Evolutionary conservation across 2,329 filamentous ascomycete species (phyloP), one percentile per base, ranked within the genome.

Genomic region (Plenodomus tracheiphilus): DNA sequence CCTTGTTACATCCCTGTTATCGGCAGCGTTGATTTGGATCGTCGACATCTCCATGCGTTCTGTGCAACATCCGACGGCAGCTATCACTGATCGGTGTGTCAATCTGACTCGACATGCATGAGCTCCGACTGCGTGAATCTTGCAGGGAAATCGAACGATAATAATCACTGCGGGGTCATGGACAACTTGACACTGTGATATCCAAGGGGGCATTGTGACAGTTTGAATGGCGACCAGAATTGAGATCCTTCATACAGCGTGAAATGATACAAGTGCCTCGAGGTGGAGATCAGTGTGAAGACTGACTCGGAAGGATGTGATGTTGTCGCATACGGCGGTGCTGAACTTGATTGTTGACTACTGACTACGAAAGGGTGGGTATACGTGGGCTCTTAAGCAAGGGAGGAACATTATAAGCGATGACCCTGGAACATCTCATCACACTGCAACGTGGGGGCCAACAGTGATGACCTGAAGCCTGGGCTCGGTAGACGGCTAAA

Each of bases 61-160:
- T 47, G 45, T 49, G 20, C 30, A 30, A 43, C 52, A 47, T 52
- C 21, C 17, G 25, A 28, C 22, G 39, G 34, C 30, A 39, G 18
- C 16, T 25, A 41, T 36, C 42, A 39, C 41, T 30, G 18, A 49
- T 43, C 46, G 49, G 46, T 41, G 40, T 43, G 40, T 30, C 18
- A 30, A 35, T 41, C 46, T 47, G 8, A 15, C 28, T 40, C 32
- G 10, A 15, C 39, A 39, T 45, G 46, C 46, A 46, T 41, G 28
- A 39, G 28, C 28, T 32, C 11, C 28, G 28, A 32, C 8, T 7
- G 4, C 4, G 6, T 32, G 28, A 32, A 32, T 6, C 28, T 15
- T 32, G 8, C 8, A 8, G 28, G 28, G 9, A 32, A 32, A 11
- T 15, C 28, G 28, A 4, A 32, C 6, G 28, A 32, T 11, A 6